Evolutionary conservation across 768 basidiomycete genomes (phyloP).

Genomic region (Gyrodon lividus): DNA sequence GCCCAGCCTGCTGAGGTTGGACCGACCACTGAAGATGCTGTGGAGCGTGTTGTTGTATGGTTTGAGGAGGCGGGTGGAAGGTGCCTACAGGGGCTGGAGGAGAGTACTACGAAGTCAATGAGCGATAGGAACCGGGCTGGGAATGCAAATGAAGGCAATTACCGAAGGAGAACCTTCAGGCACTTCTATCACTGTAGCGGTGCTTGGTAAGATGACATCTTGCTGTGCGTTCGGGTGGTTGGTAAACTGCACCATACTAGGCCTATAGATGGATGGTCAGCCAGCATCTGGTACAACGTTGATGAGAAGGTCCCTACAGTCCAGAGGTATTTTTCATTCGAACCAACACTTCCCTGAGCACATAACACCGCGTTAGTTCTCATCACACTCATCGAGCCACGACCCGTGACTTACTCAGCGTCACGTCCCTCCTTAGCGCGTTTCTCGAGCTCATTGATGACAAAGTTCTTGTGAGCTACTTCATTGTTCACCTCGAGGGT

Average conservation of each 20-base stretch:
- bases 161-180: conserved; percentile 21
- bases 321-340: conserved; percentile 13
- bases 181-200: conserved; percentile 36
- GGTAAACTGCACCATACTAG: conserved; percentile 14
- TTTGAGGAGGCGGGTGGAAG: conserved; percentile 1
- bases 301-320: conserved; percentile 13
- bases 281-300: neutral
- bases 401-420: conserved; percentile 39
- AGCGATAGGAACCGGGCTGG: neutral
- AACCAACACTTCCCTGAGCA: conserved; percentile 20
- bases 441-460: conserved; percentile 34
- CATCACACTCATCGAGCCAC: neutral
- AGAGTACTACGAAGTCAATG: conserved; percentile 14
- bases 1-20: neutral
- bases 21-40: neutral
- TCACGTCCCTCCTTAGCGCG: conserved; percentile 43
- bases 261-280: conserved; percentile 9
- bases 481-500: conserved; percentile 41
- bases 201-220: conserved; percentile 30
- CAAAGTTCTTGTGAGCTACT: conserved; percentile 36
- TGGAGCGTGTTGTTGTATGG: conserved; percentile 4
- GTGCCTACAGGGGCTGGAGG: neutral
- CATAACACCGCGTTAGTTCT: conserved; percentile 1
- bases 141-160: neutral
- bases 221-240: conserved; percentile 9